These are phyloP conservation scores for Solanum gracilifrons DNA, from an alignment of 257 asterid genomes.

Conservation along the genomic window DNA sequence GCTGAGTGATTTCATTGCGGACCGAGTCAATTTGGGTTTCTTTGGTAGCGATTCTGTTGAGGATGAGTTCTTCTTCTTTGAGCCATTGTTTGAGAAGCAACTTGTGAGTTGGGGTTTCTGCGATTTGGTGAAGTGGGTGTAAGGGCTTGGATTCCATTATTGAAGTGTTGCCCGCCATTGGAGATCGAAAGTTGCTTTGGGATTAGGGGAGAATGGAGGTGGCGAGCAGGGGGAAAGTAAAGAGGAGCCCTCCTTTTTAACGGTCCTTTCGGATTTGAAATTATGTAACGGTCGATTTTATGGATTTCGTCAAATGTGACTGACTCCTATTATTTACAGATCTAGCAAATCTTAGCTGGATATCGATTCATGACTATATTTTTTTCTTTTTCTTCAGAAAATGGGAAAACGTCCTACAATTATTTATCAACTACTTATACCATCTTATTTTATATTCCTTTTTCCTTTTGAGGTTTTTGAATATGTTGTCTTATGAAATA, in stretches of 20 bases:
- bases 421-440: too few species aligned
- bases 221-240: not conserved
- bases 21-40: slow-evolving; percentile 66
- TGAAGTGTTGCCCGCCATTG: slow-evolving; percentile 23
- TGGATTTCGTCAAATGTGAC: not conserved
- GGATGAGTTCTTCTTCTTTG: slow-evolving; percentile 77
- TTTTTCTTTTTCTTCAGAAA: too few species aligned
- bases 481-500: not conserved
- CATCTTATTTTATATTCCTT: not conserved
- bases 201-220: not conserved
- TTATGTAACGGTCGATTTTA: slow-evolving; percentile 37
- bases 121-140: slow-evolving; percentile 86
- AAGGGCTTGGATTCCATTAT: slow-evolving; percentile 36
- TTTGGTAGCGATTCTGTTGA: slow-evolving; percentile 63
- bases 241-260: slow-evolving; percentile 17
- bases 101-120: slow-evolving; percentile 68
- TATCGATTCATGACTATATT: not conserved
- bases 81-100: slow-evolving; percentile 96
- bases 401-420: too few species aligned
- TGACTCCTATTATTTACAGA: not conserved
- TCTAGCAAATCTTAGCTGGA: not conserved
- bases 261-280: slow-evolving; percentile 30
- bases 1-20: slow-evolving; percentile 61
- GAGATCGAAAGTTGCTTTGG: not conserved
- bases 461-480: not conserved